Percentiles rank a stretch among this genome's conserved stretches.
These are phyloP conservation scores for Cryoendolithus antarcticus DNA, from an alignment of 2,329 filamentous ascomycete species.

Conservation along the genomic window DNA sequence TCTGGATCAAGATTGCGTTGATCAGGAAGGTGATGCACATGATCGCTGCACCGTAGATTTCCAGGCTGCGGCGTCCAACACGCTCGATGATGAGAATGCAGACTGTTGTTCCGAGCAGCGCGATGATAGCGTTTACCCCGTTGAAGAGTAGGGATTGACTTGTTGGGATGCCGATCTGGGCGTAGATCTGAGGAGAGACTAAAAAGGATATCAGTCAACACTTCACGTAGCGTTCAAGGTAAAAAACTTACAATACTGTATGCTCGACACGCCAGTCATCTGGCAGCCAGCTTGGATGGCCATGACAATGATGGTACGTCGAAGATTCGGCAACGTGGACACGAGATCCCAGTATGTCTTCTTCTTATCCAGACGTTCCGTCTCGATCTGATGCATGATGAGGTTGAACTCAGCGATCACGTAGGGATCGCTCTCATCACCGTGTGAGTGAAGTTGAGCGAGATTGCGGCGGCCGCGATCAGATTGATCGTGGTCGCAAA, in stretches of 20 bases:
- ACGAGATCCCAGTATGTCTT: constrained; percentile 15
- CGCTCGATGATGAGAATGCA: constrained; percentile 15
- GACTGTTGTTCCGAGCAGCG: constrained; percentile 9
- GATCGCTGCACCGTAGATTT: constrained; percentile 14
- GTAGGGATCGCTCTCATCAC: constrained; percentile 13
- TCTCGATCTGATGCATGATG: constrained; percentile 13
- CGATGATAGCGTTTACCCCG: constrained; percentile 13
- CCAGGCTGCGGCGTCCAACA: constrained; percentile 11
- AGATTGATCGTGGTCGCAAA: constrained; percentile 11
- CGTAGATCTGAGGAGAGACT: constrained; percentile 15
- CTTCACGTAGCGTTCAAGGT: too few relatives aligned
- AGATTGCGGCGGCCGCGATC: constrained; percentile 11
- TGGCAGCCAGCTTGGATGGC: constrained; percentile 17
- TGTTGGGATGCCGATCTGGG: constrained; percentile 12
- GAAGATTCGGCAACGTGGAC: constrained; percentile 11
- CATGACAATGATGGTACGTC: constrained; percentile 15
- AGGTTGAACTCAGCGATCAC: constrained; percentile 16
- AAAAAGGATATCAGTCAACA: too few relatives aligned
- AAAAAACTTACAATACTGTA: constrained; percentile 14
- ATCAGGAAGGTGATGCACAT: constrained; percentile 14
- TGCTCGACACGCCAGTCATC: constrained; percentile 20
- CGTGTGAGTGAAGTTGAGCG: constrained; percentile 14
- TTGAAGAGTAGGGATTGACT: constrained; percentile 11
- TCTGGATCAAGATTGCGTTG: constrained; percentile 13
- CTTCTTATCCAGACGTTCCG: constrained; percentile 12